Evolutionary conservation across 345 rosid genomes (phyloP).

Genomic region (Bruguiera gymnorhiza): DNA sequence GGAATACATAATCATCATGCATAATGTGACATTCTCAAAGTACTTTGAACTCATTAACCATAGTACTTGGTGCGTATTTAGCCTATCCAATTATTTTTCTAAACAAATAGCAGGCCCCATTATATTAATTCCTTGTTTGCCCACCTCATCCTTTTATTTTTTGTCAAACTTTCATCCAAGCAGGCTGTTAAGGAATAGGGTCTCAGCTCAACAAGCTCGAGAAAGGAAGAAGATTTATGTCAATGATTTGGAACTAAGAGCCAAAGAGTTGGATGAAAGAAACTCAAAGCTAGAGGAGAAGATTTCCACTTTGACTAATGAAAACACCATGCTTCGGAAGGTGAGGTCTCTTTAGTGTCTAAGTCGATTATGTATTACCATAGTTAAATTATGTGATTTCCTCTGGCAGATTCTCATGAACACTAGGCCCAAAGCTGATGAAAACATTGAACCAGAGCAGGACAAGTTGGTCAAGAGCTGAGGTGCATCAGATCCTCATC

Average conservation of each 20-base stretch:
- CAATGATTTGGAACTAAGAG: constrained; percentile 56
- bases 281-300: constrained; percentile 64
- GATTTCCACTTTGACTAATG: constrained; percentile 60
- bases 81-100: too few relatives aligned
- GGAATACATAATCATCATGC: too few relatives aligned
- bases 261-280: constrained; percentile 45
- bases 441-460: constrained; percentile 28
- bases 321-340: constrained; percentile 72
- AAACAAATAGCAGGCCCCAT: too few relatives aligned
- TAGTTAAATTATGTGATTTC: too few relatives aligned
- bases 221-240: constrained; percentile 79
- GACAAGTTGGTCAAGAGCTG: constrained; percentile 1
- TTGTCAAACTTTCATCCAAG: not conserved
- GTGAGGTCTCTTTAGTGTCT: constrained; percentile 3
- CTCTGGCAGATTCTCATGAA: constrained; percentile 46
- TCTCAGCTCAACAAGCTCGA: constrained; percentile 81
- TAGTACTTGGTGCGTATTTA: too few relatives aligned
- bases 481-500: not conserved
- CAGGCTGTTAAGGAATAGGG: constrained; percentile 72
- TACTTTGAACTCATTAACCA: too few relatives aligned
- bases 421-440: constrained; percentile 63
- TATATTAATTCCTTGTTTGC: too few relatives aligned
- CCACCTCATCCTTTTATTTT: not conserved
- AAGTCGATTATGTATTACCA: not conserved
- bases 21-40: too few relatives aligned